Conservation (phyloP, 306 rosid species). For the Comarum palustre region DNA sequence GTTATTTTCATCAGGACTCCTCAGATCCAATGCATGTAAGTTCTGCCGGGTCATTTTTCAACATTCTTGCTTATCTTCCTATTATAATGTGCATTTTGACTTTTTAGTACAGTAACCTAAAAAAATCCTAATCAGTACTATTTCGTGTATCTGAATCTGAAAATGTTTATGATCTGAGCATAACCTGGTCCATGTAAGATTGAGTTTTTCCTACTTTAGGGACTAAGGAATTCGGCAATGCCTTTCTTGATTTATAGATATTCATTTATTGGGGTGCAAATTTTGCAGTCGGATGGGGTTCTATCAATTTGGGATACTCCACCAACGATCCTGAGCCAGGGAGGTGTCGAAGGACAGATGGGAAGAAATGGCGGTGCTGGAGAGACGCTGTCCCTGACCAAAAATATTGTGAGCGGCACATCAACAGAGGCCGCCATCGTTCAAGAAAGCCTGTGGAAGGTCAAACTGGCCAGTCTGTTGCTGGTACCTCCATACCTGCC, state of each 20-base stretch:
- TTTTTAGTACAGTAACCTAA: not conserved
- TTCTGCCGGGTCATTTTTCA: not conserved
- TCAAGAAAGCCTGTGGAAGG: slow-evolving; percentile 99
- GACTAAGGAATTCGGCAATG: not conserved
- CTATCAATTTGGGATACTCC: slow-evolving; percentile 84
- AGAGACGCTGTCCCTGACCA: slow-evolving; percentile 93
- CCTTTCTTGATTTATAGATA: not conserved
- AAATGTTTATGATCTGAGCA: not conserved
- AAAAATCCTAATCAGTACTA: not conserved
- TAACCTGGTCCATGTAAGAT: not conserved
- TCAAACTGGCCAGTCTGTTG: slow-evolving; percentile 69
- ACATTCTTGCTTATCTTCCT: not conserved
- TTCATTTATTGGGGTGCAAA: not conserved
- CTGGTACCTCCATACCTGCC: slow-evolving; percentile 32
- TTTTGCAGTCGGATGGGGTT: slow-evolving; percentile 82
- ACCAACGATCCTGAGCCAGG: slow-evolving; percentile 98
- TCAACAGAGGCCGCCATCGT: slow-evolving; percentile 99
- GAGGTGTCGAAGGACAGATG: slow-evolving; percentile 97
- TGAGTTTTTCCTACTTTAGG: not conserved
- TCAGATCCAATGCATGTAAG: slow-evolving; percentile 69
- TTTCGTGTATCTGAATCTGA: not conserved
- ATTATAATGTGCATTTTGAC: not conserved
- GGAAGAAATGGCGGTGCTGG: slow-evolving; percentile 99
- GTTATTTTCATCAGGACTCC: slow-evolving; percentile 51
- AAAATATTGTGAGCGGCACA: slow-evolving; percentile 89